phyloP scores from a whole-genome alignment of 306 rosid genomes.

The Citrullus mucosospermus region DNA sequence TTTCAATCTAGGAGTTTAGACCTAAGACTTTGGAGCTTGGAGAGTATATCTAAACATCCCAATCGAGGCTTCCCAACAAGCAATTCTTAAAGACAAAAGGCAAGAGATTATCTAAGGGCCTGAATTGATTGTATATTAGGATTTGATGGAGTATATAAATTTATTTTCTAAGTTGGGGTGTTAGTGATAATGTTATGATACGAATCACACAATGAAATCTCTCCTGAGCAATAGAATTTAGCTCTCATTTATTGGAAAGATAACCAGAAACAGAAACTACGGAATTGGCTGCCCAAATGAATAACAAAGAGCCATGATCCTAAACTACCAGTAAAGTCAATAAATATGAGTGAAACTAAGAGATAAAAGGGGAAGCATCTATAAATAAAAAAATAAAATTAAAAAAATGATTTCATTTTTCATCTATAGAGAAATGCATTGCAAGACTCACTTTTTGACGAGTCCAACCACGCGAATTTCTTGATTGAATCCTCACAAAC shows the following conservation, averaged over 20 bases:
- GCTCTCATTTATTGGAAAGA: background rate
- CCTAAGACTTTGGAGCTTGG: background rate
- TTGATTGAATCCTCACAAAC: constrained; percentile 59
- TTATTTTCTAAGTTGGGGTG: background rate
- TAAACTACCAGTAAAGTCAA: background rate
- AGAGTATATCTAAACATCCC: background rate
- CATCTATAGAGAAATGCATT: background rate
- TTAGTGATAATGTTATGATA: background rate
- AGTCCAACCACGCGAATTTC: constrained; percentile 70
- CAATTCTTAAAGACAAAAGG: background rate
- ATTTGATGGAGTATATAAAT: background rate
- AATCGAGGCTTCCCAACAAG: background rate
- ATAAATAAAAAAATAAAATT: background rate
- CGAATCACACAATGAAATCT: background rate
- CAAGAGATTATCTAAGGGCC: background rate
- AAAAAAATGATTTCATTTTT: background rate
- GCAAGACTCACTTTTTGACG: constrained; percentile 74
- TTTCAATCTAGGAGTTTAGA: background rate
- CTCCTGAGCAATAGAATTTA: background rate
- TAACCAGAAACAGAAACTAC: background rate
- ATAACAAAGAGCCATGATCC: background rate
- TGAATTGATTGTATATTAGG: background rate
- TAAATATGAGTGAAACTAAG: background rate
- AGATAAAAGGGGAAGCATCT: background rate
- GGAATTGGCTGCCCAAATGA: background rate